Conservation (phyloP, 2,329 filamentous ascomycete species). For the Dactylellina parvicollis region DNA sequence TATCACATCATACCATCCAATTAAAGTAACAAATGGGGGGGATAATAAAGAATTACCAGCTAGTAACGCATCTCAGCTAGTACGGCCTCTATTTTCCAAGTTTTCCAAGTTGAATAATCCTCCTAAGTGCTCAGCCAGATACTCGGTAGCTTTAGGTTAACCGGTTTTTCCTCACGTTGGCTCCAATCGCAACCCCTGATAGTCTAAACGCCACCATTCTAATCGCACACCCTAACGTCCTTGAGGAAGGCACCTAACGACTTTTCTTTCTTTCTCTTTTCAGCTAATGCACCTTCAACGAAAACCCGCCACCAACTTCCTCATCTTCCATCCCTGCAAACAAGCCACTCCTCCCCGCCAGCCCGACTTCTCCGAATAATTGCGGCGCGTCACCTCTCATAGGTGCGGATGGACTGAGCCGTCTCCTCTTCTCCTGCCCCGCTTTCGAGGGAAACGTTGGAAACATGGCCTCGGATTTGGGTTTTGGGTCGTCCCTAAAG, state of each 20-base stretch:
- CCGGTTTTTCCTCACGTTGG: background rate
- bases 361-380: conserved; percentile 62
- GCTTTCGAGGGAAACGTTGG: conserved; percentile 97
- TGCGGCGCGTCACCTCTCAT: conserved; percentile 74
- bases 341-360: conserved; percentile 61
- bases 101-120: background rate
- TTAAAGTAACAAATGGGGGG: background rate
- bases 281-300: conserved; percentile 55
- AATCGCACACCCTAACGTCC: too few relatives aligned
- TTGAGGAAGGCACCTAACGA: too few relatives aligned
- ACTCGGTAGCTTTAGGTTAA: background rate
- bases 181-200: conserved; percentile 7
- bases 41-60: too few relatives aligned
- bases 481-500: conserved; percentile 87
- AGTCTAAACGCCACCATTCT: too few relatives aligned
- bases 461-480: conserved; percentile 91
- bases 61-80: background rate
- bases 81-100: background rate
- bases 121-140: background rate
- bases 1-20: background rate
- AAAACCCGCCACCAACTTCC: conserved; percentile 65
- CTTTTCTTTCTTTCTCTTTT: too few relatives aligned
- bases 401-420: conserved; percentile 83
- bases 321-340: conserved; percentile 65
- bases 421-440: conserved; percentile 82